Conservation (phyloP, 2,329 filamentous ascomycete genomes). For the Diaporthe citriasiana region DNA sequence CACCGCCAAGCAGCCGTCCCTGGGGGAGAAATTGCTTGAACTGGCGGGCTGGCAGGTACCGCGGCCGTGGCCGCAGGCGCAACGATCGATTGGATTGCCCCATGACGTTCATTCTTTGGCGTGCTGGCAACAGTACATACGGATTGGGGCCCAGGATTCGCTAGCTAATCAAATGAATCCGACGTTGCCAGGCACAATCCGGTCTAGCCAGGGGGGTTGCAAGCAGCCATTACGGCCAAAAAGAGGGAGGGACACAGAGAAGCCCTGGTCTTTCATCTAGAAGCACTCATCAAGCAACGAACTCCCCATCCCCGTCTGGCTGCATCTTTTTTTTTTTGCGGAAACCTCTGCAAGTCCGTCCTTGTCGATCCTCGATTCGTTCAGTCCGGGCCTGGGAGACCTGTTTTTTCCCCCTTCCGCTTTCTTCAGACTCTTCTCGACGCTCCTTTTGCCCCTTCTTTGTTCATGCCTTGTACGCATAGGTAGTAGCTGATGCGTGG, state of each 20-base stretch:
- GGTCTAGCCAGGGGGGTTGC: conserved; percentile 30
- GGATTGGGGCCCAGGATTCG: conserved; percentile 19
- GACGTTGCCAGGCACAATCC: conserved; percentile 34
- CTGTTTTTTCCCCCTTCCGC: conserved; percentile 1
- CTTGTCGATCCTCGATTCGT: conserved; percentile 30
- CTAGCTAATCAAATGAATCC: conserved; percentile 37
- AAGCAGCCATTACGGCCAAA: conserved; percentile 1
- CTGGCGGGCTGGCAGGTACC: conserved; percentile 5
- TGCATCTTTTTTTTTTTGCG: conserved; percentile 36
- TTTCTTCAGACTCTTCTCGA: conserved; percentile 35
- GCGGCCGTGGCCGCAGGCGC: conserved; percentile 2
- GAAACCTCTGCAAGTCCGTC: conserved; percentile 28
- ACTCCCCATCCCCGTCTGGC: conserved; percentile 30
- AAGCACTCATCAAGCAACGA: conserved; percentile 32
- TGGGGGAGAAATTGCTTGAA: conserved; percentile 33
- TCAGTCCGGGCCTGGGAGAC: not conserved
- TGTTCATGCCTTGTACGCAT: conserved; percentile 35
- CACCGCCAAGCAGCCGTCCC: conserved; percentile 26
- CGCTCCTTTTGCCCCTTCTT: conserved; percentile 36
- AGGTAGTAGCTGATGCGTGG: conserved; percentile 39
- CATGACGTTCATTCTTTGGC: conserved; percentile 10
- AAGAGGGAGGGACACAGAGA: conserved; percentile 18
- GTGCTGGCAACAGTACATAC: conserved; percentile 11
- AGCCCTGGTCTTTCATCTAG: conserved; percentile 26
- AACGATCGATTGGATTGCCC: conserved; percentile 10